Evolutionary conservation across 768 basidiomycete species (phyloP).

Genomic region (Pholiota conissans): DNA sequence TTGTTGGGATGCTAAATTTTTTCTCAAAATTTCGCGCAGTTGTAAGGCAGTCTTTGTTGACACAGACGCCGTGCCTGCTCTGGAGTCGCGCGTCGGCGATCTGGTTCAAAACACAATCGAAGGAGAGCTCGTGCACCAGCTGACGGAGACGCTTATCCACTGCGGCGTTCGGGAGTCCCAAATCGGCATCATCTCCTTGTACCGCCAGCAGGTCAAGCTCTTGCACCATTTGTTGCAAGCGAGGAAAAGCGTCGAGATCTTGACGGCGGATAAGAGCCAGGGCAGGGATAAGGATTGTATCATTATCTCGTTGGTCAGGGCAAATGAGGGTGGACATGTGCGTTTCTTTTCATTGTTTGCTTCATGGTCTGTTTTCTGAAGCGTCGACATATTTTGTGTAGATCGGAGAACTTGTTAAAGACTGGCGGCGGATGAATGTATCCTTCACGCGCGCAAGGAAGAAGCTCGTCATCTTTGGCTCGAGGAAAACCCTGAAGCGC

Average conservation of each 20-base stretch:
- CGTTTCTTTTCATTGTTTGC: slow-evolving; percentile 25
- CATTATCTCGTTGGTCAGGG: slow-evolving; percentile 89
- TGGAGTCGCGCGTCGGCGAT: slow-evolving; percentile 81
- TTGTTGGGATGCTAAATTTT: neutral
- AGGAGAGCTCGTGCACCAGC: slow-evolving; percentile 65
- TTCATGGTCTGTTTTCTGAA: neutral
- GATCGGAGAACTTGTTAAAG: slow-evolving; percentile 92
- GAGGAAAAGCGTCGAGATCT: slow-evolving; percentile 67
- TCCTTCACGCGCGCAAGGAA: slow-evolving; percentile 91
- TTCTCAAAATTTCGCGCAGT: slow-evolving; percentile 36
- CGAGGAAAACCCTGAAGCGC: slow-evolving; percentile 68
- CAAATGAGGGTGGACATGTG: slow-evolving; percentile 77
- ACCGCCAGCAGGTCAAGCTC: slow-evolving; percentile 94
- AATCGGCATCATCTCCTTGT: slow-evolving; percentile 88
- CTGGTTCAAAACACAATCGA: slow-evolving; percentile 89
- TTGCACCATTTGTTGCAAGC: slow-evolving; percentile 63
- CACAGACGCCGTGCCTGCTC: slow-evolving; percentile 79
- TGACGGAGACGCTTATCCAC: slow-evolving; percentile 62
- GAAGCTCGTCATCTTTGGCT: slow-evolving; percentile 92
- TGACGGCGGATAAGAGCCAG: slow-evolving; percentile 93
- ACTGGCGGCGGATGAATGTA: slow-evolving; percentile 97
- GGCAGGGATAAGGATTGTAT: slow-evolving; percentile 96
- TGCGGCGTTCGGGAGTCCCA: slow-evolving; percentile 69
- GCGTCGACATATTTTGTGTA: slow-evolving; percentile 26
- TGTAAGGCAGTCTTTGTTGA: slow-evolving; percentile 92